Evolutionary conservation across 139 green algal genomes (phyloP).

Genomic region (Edaphochlamys debaryana): DNA sequence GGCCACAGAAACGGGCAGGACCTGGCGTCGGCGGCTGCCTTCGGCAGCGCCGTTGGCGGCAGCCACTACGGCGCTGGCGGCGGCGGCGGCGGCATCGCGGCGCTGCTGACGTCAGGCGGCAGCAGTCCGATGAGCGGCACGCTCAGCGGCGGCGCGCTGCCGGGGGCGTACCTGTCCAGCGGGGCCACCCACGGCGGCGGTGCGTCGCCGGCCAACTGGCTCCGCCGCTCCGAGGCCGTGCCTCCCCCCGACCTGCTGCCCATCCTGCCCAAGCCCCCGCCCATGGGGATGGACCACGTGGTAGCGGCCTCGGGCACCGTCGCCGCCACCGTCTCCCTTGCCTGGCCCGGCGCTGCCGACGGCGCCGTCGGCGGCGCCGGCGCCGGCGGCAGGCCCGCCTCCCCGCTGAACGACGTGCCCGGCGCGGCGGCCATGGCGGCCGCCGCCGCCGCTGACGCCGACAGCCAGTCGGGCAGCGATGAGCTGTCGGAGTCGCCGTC

Average conservation of each 20-base stretch:
- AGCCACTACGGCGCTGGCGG: background rate
- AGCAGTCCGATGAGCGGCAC: background rate
- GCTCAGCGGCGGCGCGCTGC: too few relatives aligned
- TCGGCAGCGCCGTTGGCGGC: background rate
- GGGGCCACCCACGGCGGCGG: background rate
- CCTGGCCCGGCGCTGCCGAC: too few relatives aligned
- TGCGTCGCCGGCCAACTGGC: conserved; percentile 2
- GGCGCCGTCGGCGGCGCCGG: background rate
- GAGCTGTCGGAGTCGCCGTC: background rate
- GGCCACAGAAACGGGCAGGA: too few relatives aligned
- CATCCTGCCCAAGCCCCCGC: background rate
- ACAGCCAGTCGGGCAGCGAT: background rate
- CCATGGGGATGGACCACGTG: conserved; percentile 11
- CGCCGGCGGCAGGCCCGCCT: background rate
- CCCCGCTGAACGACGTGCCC: background rate
- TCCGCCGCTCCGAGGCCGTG: conserved; percentile 12
- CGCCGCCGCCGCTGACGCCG: background rate
- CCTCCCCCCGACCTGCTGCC: conserved; percentile 19
- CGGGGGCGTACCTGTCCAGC: too few relatives aligned
- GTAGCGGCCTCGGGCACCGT: background rate
- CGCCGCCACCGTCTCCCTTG: background rate
- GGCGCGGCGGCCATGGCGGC: conserved; percentile 5
- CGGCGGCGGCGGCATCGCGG: too few relatives aligned
- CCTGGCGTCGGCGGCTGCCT: background rate
- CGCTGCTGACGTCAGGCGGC: too few relatives aligned